Conservation (phyloP, 1,139 yeast genomes). For the Taiozyma sp. region DNA sequence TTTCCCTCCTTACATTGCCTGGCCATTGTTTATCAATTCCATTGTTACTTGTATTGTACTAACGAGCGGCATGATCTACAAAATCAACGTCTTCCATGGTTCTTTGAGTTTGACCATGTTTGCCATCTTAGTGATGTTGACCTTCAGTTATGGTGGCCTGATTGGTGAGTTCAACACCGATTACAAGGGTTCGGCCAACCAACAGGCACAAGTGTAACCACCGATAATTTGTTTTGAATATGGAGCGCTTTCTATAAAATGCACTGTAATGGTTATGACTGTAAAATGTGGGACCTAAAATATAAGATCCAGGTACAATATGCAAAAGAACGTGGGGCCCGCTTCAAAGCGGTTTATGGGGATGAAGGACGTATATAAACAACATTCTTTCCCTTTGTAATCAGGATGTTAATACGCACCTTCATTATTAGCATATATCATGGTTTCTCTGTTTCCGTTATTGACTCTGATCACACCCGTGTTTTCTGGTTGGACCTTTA, state of each 20-base stretch:
- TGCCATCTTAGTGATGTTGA: neutral
- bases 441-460: neutral
- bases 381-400: neutral
- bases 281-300: no score
- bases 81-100: neutral
- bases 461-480: neutral
- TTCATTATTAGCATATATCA: neutral
- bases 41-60: neutral
- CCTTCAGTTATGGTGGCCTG: neutral
- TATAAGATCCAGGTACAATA: neutral
- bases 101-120: neutral
- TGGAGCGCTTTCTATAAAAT: no score
- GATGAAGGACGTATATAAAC: neutral
- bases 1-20: slow-evolving; percentile 2
- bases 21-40: neutral
- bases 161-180: neutral
- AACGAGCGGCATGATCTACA: neutral
- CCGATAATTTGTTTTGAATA: no score
- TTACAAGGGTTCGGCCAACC: neutral
- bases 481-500: neutral
- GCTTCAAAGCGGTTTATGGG: neutral
- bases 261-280: neutral
- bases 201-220: neutral
- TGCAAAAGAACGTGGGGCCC: neutral
- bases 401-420: no score